Evolutionary conservation across 192 early-diverging fungal species (phyloP), one percentile per base, ranked within the genome.

Genomic region (Globomyces pollinis-pini): DNA sequence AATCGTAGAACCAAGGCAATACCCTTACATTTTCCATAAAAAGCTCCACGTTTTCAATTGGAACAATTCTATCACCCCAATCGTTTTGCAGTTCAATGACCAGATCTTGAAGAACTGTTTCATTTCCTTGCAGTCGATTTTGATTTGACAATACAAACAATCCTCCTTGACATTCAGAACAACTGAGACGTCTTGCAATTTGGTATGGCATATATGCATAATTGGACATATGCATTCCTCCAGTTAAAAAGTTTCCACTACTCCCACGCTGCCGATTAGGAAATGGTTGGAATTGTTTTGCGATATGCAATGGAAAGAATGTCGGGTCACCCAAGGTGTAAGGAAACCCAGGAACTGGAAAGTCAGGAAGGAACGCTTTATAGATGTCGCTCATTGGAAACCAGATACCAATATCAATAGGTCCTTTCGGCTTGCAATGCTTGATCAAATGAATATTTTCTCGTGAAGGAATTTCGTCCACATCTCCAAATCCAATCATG

Each of bases 251-350:
- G 16, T 43, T 12, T 5, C 5, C 8, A 5, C n/a, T 18, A 18
- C 12, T 18, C 16, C 41, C 41, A 6, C 41, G 13, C 20, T 43
- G 41, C 7, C 41, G 8, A 5, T 4, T n/a, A 16, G 41, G 41
- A 0, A 18, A 7, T 0, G n/a, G n/a, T 7, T 5, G n/a, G n/a
- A n/a, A n/a, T 43, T 18, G 13, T 16, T n/a, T 43, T 1, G 50
- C 50, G 6, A 0, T 20, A 34, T 12, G 18, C 1, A 52, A 16
- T 6, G 50, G n/a, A 26, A 24, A 52, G 26, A 52, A 52, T 6
- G 50, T 52, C 18, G 50, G 50, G 26, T 52, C 50, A 52, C 50
- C 50, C 13, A 52, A 20, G 7, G 50, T 34, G 0, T 52, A 52
- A 12, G 50, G 50, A 1, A 34, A 20, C 6, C 5, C 21, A 7